Percentiles rank a stretch among this genome's conserved stretches.
phyloP scores from a whole-genome alignment of 2,329 filamentous ascomycete species.

The Fusarium chaquense region DNA sequence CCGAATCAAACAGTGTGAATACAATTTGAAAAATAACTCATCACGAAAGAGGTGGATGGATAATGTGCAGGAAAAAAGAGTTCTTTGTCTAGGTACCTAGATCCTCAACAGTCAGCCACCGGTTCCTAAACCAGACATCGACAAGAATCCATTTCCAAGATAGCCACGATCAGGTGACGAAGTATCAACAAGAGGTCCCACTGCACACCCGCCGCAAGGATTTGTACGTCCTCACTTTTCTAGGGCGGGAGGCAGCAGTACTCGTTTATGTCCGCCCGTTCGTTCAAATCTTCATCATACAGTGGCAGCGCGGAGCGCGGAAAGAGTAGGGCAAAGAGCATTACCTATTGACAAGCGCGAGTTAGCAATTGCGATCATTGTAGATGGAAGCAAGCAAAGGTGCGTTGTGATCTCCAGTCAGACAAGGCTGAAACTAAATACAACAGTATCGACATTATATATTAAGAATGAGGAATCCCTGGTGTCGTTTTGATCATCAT shows the following conservation, averaged over 20 bases:
- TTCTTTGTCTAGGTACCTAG: conserved; percentile 53
- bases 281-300: conserved; percentile 75
- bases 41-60: conserved; percentile 54
- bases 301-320: conserved; percentile 44
- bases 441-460: conserved; percentile 72
- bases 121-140: conserved; percentile 35
- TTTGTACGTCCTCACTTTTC: conserved; percentile 73
- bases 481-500: conserved; percentile 73
- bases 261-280: conserved; percentile 77
- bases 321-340: conserved; percentile 14
- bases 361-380: conserved; percentile 53
- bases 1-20: conserved; percentile 72
- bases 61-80: conserved; percentile 25
- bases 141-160: conserved; percentile 49
- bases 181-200: conserved; percentile 72
- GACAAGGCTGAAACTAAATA: conserved; percentile 76
- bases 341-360: conserved; percentile 58
- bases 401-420: conserved; percentile 61
- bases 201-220: conserved; percentile 64
- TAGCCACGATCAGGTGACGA: conserved; percentile 71
- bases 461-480: conserved; percentile 78
- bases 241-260: conserved; percentile 60
- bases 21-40: conserved; percentile 59
- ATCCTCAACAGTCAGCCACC: conserved; percentile 50
- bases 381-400: conserved; percentile 25